These are phyloP conservation scores for Sporothrix humicola DNA, from an alignment of 2,329 filamentous ascomycete genomes.

Conservation along the genomic window DNA sequence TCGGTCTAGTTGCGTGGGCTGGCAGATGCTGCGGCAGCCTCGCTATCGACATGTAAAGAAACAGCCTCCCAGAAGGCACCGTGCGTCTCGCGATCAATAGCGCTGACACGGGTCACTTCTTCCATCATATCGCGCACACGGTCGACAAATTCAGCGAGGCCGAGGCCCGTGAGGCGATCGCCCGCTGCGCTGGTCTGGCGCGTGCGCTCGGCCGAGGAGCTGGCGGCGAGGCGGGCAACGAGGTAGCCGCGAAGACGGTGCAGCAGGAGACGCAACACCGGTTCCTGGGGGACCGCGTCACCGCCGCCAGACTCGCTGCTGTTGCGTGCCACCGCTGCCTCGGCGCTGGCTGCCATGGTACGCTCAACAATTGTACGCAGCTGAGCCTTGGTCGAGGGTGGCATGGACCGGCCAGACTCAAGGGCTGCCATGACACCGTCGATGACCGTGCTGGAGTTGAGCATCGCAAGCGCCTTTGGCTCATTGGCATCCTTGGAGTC, in stretches of 20 bases:
- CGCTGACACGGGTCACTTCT: slow-evolving; percentile 66
- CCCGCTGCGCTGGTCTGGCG: slow-evolving; percentile 70
- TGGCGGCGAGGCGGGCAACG: slow-evolving; percentile 66
- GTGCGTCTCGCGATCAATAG: slow-evolving; percentile 71
- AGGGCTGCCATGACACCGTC: slow-evolving; percentile 68
- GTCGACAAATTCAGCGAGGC: slow-evolving; percentile 74
- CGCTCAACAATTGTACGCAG: slow-evolving; percentile 63
- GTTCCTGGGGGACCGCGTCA: slow-evolving; percentile 55
- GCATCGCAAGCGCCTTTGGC: background rate
- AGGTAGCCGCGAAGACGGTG: slow-evolving; percentile 71
- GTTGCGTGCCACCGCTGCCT: slow-evolving; percentile 46
- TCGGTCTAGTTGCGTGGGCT: background rate
- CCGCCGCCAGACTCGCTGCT: slow-evolving; percentile 39
- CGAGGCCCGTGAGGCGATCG: slow-evolving; percentile 71
- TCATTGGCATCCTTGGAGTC: slow-evolving; percentile 39
- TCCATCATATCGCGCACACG: slow-evolving; percentile 73
- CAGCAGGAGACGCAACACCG: slow-evolving; percentile 69
- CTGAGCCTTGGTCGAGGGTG: slow-evolving; percentile 64
- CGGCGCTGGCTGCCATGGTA: slow-evolving; percentile 57
- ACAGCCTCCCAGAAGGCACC: slow-evolving; percentile 73
- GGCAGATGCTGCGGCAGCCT: background rate
- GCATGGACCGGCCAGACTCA: slow-evolving; percentile 68
- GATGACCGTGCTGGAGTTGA: slow-evolving; percentile 50
- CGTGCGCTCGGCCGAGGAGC: slow-evolving; percentile 72
- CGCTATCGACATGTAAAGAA: slow-evolving; percentile 39